Evolutionary conservation across 805 yeast species (phyloP).

Genomic region (Schwanniomyces vanrijiae): DNA sequence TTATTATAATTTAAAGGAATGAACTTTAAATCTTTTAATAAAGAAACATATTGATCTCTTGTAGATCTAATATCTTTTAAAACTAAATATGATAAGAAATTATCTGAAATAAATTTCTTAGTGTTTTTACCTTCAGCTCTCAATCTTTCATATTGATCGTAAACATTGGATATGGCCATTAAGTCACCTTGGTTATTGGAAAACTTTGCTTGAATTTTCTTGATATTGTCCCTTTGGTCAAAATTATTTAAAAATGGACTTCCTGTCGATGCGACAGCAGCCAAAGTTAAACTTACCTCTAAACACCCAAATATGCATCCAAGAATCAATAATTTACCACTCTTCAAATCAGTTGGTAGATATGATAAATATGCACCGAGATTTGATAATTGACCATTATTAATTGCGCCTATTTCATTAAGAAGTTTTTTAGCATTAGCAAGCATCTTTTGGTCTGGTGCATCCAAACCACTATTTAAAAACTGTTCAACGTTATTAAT

Average conservation of each 20-base stretch:
- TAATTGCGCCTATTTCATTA: constrained; percentile 72
- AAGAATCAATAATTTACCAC: constrained; percentile 77
- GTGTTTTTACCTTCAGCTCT: constrained; percentile 20
- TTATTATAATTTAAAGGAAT: constrained; percentile 51
- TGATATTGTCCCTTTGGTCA: constrained; percentile 67
- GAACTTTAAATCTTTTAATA: constrained; percentile 78
- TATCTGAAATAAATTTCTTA: constrained; percentile 51
- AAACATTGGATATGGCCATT: constrained; percentile 63
- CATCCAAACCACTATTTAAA: constrained; percentile 74
- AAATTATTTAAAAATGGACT: constrained; percentile 65
- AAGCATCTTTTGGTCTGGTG: constrained; percentile 62
- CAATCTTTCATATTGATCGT: constrained; percentile 47
- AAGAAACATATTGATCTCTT: constrained; percentile 64
- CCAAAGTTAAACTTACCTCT: constrained; percentile 75
- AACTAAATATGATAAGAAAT: constrained; percentile 60
- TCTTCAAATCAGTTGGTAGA: constrained; percentile 82
- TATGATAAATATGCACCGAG: constrained; percentile 78
- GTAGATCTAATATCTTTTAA: constrained; percentile 73
- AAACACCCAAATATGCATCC: constrained; percentile 84
- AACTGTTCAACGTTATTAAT: constrained; percentile 68
- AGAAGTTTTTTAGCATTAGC: constrained; percentile 51
- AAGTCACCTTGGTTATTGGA: constrained; percentile 70
- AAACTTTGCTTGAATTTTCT: constrained; percentile 39
- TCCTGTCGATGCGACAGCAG: constrained; percentile 72
- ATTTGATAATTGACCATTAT: constrained; percentile 54